phyloP scores from a whole-genome alignment of 495 filamentous ascomycete genomes.

The Darksidea phi region DNA sequence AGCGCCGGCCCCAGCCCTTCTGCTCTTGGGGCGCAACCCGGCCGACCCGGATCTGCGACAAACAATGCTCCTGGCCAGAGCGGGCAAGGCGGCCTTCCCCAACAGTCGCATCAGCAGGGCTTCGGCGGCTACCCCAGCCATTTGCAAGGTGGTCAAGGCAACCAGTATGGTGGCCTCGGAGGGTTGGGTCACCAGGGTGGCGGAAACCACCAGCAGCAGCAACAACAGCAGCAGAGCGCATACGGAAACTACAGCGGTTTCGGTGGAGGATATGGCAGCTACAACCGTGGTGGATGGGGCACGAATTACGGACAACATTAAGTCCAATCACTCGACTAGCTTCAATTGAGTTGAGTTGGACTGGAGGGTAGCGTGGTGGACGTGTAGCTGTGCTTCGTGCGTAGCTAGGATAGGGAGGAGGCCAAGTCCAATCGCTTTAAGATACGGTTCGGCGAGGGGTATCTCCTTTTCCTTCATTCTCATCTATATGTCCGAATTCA shows the following conservation, averaged over 20 bases:
- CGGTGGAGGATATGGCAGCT: conserved; percentile 35
- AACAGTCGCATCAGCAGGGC: conserved; percentile 66
- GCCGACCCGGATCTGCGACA: conserved; percentile 79
- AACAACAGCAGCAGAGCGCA: conserved; percentile 56
- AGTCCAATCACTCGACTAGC: not conserved
- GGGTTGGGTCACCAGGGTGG: conserved; percentile 65
- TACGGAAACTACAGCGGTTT: conserved; percentile 52
- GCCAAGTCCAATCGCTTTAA: not conserved
- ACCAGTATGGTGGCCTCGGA: conserved; percentile 67
- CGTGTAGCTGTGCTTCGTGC: not conserved
- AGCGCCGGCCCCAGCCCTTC: conserved; percentile 74
- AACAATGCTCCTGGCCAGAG: conserved; percentile 57
- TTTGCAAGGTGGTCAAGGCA: conserved; percentile 58
- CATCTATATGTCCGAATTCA: conserved; percentile 19
- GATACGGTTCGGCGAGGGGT: conserved; percentile 9
- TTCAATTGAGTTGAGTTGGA: too few relatives aligned
- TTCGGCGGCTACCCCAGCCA: conserved; percentile 76
- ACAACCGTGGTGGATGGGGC: conserved; percentile 53
- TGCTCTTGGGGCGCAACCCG: conserved; percentile 65
- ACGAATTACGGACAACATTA: conserved; percentile 50
- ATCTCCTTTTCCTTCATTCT: conserved; percentile 5
- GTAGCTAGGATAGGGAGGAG: not conserved
- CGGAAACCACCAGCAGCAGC: conserved; percentile 60
- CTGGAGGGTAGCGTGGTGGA: not conserved
- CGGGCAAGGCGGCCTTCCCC: conserved; percentile 66